phyloP scores from a whole-genome alignment of 2,329 filamentous ascomycete genomes.

The Aspergillus pseudoglaucus region DNA sequence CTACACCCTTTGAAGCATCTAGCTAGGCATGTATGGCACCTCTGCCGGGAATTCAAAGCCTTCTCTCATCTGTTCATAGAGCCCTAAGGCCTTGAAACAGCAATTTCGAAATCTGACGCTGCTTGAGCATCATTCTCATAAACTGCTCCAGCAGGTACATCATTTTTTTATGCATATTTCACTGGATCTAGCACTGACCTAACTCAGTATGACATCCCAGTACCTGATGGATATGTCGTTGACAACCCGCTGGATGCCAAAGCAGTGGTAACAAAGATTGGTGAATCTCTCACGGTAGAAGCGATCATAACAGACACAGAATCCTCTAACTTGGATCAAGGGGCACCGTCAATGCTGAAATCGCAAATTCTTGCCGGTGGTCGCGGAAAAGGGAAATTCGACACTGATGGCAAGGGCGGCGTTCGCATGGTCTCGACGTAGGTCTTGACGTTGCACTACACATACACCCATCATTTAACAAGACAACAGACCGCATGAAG shows the following conservation, averaged over 20 bases:
- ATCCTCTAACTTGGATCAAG: slow-evolving; percentile 5
- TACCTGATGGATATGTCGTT: slow-evolving; percentile 20
- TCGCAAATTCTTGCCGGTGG: slow-evolving; percentile 28
- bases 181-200: not conserved
- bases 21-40: not conserved
- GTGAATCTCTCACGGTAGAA: slow-evolving; percentile 6
- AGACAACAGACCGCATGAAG: slow-evolving; percentile 16
- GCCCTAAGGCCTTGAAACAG: slow-evolving; percentile 4
- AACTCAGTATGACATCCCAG: slow-evolving; percentile 20
- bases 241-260: slow-evolving; percentile 15
- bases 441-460: not conserved
- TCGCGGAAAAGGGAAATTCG: slow-evolving; percentile 24
- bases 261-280: slow-evolving; percentile 18
- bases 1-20: not conserved
- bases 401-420: slow-evolving; percentile 23
- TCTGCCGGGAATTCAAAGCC: not conserved
- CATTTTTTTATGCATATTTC: not conserved
- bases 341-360: slow-evolving; percentile 23
- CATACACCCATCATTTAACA: not conserved
- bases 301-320: not conserved
- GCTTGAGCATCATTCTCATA: slow-evolving; percentile 20
- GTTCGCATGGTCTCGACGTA: slow-evolving; percentile 21
- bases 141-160: slow-evolving; percentile 17
- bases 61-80: slow-evolving; percentile 2
- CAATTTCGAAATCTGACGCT: slow-evolving; percentile 16